Percentiles rank a stretch among this genome's conserved stretches.
These are phyloP conservation scores for Termitomyces titanicus DNA, from an alignment of 768 basidiomycete genomes.

Conservation along the genomic window DNA sequence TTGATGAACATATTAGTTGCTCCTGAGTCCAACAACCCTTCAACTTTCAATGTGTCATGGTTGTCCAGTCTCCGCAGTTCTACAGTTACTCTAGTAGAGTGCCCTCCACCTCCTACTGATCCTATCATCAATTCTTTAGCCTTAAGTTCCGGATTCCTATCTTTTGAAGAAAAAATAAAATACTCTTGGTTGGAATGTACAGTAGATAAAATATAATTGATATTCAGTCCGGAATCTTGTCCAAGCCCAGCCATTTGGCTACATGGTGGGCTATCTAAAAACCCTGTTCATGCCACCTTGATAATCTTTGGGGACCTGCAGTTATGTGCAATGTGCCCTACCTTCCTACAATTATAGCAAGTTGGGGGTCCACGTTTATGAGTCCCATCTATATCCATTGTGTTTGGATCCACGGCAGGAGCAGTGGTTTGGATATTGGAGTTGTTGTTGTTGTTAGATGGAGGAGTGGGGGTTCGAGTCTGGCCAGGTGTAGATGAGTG, in stretches of 20 bases:
- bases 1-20: background rate
- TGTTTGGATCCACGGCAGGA: background rate
- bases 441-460: background rate
- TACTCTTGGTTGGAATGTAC: too few relatives aligned
- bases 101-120: too few relatives aligned
- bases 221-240: background rate
- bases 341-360: background rate
- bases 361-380: background rate
- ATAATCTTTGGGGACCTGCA: background rate
- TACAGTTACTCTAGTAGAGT: background rate
- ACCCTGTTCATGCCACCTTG: constrained; percentile 1
- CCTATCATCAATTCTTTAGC: too few relatives aligned
- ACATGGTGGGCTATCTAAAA: constrained; percentile 1
- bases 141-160: too few relatives aligned
- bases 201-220: too few relatives aligned
- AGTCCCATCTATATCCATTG: background rate
- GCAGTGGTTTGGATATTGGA: background rate
- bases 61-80: background rate
- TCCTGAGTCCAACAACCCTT: background rate
- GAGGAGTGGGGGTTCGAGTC: too few relatives aligned
- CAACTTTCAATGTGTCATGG: too few relatives aligned
- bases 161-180: too few relatives aligned
- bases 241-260: background rate
- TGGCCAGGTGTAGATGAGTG: too few relatives aligned
- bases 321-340: background rate